These are phyloP conservation scores for Adansonia grandidieri DNA, from an alignment of 441 rosid species.

Conservation along the genomic window DNA sequence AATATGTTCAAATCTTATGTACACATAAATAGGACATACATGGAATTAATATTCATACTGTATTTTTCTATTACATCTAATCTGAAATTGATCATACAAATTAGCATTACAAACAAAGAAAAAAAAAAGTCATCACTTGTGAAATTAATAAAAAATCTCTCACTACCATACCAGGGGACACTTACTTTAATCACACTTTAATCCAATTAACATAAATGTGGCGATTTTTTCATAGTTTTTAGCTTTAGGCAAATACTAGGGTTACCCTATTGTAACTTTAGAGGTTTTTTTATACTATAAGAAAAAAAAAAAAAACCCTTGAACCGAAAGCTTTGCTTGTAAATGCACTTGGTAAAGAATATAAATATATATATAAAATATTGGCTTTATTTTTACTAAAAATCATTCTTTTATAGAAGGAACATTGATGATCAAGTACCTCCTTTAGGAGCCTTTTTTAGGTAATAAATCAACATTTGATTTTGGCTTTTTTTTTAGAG, in stretches of 20 bases:
- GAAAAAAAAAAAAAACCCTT: too few species aligned
- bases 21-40: too few species aligned
- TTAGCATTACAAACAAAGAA: neutral
- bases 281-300: neutral
- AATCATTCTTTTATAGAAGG: constrained; percentile 21
- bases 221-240: constrained; percentile 5
- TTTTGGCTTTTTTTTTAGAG: constrained; percentile 21
- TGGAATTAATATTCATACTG: too few species aligned
- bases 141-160: constrained; percentile 2
- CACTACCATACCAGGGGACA: constrained; percentile 38
- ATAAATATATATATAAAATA: neutral
- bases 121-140: neutral
- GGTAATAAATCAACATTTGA: constrained; percentile 17
- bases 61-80: too few species aligned
- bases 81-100: neutral
- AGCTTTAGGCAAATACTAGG: neutral
- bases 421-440: constrained; percentile 22
- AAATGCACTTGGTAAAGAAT: constrained; percentile 18
- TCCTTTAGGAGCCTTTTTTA: constrained; percentile 4
- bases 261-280: neutral
- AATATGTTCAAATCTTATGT: too few species aligned
- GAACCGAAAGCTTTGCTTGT: constrained; percentile 19
- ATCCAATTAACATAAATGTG: neutral
- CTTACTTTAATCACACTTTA: constrained; percentile 23
- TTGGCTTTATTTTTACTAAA: constrained; percentile 16